Evolutionary conservation across 176 grass and related monocot species (phyloP), one percentile per base, ranked within the genome.

Genomic region (Carex cristatella): DNA sequence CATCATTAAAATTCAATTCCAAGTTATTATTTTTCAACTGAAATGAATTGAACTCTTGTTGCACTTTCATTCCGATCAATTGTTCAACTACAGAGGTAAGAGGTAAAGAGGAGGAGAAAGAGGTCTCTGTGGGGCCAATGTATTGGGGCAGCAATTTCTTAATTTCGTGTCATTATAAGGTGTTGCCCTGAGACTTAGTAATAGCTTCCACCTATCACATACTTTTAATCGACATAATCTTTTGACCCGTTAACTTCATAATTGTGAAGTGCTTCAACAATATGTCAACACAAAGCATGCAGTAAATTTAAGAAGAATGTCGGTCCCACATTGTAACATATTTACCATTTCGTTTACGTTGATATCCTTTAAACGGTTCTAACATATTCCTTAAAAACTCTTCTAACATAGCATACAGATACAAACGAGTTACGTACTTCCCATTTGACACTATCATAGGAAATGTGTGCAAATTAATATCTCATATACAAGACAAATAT

Each of bases 401-500:
- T 55, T 32, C 48, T 15, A 55, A 53, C 69, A 16, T 23, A 14
- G 5, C 11, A 7, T 55, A 77, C 8, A 54, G 19, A 73, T 2
- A 77, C 14, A 78, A 48, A 35, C 18, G 49, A 33, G 49, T 57
- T 78, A 7, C 51, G 31, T 71, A 35, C 31, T 67, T 49, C 48
- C 46, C 46, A 32, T 33, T 15, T 77, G 0, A 77, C 51, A 57
- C 51, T 78, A 57, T 10, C 7, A 3, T 33, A 55, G 14, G 13
- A 56, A 56, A 56, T 32, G 49, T 77, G 48, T 30, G 12, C 48
- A 54, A 54, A 53, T 5, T 15, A 57, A 55, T 5, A 3, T 57
- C 51, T 57, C 23, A 56, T 78, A 53, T 74, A 74, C 51, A 78
- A 77, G 73, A 57, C 4, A 78, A 78, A 78, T 57, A 57, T 78